Evolutionary conservation across 768 basidiomycete species (phyloP), one percentile per base, ranked within the genome.

Genomic region (Fomitopsis pulvina): DNA sequence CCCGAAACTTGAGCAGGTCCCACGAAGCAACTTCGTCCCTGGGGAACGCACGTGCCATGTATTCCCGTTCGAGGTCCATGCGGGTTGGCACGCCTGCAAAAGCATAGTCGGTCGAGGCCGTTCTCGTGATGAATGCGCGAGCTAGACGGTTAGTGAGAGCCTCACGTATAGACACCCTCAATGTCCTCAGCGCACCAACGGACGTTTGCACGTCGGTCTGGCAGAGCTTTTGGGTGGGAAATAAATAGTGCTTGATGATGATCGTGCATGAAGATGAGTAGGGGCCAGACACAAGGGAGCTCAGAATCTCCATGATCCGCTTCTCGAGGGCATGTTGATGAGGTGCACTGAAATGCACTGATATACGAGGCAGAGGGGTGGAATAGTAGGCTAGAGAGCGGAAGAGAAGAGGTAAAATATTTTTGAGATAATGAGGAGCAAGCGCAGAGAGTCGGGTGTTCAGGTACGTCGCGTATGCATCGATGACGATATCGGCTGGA

Each of bases 11-110:
- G 3, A 72, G 72, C 11, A 84, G 74, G 47, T 86, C 85, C 81
- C 87, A 88, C 2, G 79, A 79, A 27, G 75, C 77, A 25, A 71
- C 45, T 11, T 86, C 84, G 38, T 85, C 78, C 58, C 79, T 82
- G 1, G 83, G 74, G 85, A 84, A 88, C 0, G 84, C 85, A 2
- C 77, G 74, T 57, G 87, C 84, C 76, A 87, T 76, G 51, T 87
- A 62, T 16, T 81, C 81, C 38, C 69, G 69, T 50, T 80, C 81
- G 8, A 88, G 63, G 47, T 79, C 79, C 59, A 85, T 70, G 38
- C 78, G 72, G 0, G 73, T 73, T 0, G 81, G 79, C 1, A 75
- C 77, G 11, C 83, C 85, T 1, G 83, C 77, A 34, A 73, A 73
- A 0, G 81, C 73, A 50, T 84, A 83, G 9, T 70, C 70, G 11